Evolutionary conservation across 805 yeast genomes (phyloP).

Genomic region (Hyphopichia homilentoma): DNA sequence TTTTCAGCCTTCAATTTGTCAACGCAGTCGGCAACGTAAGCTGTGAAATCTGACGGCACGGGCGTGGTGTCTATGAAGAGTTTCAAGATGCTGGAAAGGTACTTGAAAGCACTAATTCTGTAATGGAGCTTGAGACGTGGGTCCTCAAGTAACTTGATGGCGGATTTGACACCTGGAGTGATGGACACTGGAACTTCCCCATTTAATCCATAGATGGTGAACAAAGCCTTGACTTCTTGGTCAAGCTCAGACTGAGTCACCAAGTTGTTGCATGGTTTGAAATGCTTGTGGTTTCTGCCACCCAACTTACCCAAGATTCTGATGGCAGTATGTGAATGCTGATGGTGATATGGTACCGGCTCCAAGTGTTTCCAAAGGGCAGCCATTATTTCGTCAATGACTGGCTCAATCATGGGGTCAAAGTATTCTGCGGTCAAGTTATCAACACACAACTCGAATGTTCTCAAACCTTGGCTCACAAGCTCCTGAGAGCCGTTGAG

Average conservation of each 20-base stretch:
- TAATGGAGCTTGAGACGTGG: constrained; percentile 60
- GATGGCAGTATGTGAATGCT: constrained; percentile 91
- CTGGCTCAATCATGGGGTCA: constrained; percentile 96
- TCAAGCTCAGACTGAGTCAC: constrained; percentile 51
- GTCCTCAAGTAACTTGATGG: constrained; percentile 71
- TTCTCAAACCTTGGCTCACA: constrained; percentile 90
- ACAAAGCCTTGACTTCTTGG: constrained; percentile 65
- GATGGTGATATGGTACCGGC: constrained; percentile 93
- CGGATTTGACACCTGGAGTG: constrained; percentile 79
- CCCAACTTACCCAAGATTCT: constrained; percentile 93
- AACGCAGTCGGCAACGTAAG: constrained; percentile 49
- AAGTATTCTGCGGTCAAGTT: constrained; percentile 94
- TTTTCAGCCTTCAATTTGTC: constrained; percentile 39
- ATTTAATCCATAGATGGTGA: constrained; percentile 66
- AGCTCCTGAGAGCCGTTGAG: constrained; percentile 86
- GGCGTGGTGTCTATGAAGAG: constrained; percentile 60
- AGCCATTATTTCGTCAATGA: constrained; percentile 87
- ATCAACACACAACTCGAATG: constrained; percentile 93
- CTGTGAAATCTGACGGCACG: constrained; percentile 41
- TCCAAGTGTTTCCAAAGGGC: constrained; percentile 87
- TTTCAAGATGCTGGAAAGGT: constrained; percentile 61
- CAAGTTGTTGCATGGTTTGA: constrained; percentile 71
- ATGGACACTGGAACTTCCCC: constrained; percentile 64
- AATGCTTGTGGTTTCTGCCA: constrained; percentile 86
- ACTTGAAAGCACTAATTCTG: constrained; percentile 72